Evolutionary conservation across 2,329 filamentous ascomycete species (phyloP), one percentile per base, ranked within the genome.

Genomic region (Xylariaceae sp.): DNA sequence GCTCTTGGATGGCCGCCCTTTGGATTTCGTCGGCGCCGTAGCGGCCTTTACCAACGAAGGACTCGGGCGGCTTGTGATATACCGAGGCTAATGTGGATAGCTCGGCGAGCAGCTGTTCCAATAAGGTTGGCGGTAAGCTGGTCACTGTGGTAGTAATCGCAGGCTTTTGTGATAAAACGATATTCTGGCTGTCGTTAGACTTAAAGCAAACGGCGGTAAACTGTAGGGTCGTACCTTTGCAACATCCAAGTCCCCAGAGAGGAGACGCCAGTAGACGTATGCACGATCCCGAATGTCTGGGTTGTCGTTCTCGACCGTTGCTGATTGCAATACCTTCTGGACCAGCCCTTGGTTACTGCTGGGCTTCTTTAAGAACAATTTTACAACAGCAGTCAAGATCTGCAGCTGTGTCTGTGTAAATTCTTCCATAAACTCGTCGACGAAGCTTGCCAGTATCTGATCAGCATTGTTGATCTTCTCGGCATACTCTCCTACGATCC

Each of bases 381-480:
- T 99, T 51, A 99, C 93, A 5, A 97, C 92, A 1, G 94, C 92
- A 9, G 94, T 99, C 63, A 99, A 79, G 62, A 97, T 97, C 72
- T 99, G 94, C 47, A 99, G 76, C 78, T 99, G 94, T n/a, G 91
- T 96, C 87, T 96, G 93, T 47, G 92, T 94, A 67, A 97, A 97
- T 70, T 99, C 94, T 69, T 97, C 94, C 69, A 89, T 88, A 70
- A 99, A 97, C 1, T 86, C 87, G 50, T 97, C 94, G 12, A 97
- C 93, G 66, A 99, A 99, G 16, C 88, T 86, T 47, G 85, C 81
- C 53, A 99, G 73, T 57, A 99, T 97, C 62, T 97, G 90, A 58
- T 92, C 91, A n/a, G 94, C 94, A 64, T 99, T 97, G 74, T 84
- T 96, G 66, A 99, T 99, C 79, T 99, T 99, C 76, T 99, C 94